Evolutionary conservation across 2,329 filamentous ascomycete genomes (phyloP), one percentile per base, ranked within the genome.

Genomic region (Diaporthe caulivora): DNA sequence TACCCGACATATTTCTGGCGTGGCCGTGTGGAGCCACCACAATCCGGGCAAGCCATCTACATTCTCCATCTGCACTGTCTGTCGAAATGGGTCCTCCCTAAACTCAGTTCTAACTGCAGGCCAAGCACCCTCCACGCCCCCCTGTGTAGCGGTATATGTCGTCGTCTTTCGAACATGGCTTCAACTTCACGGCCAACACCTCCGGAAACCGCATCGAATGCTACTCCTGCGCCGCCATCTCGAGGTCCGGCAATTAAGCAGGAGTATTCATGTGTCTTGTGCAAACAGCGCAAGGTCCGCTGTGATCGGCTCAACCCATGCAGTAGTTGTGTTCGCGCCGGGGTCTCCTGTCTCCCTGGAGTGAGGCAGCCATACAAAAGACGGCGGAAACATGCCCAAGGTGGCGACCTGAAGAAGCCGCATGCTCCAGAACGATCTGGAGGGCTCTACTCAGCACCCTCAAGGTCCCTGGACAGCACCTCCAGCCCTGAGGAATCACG

Each of bases 211-310:
- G 42, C 55, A 31, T 8, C 31, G 26, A 24, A 11, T 40, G 34
- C 67, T 13, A 53, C 69, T 44, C 15, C 71, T 47, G 9, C 58
- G 15, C 17, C 69, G 7, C 71, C 67, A 11, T 49, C 65, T 55
- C 65, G 60, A 44, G 18, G 26, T 6, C 51, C 73, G 13, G 71
- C 49, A 3, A 51, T 34, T 8, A 72, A 74, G 42, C 74, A 75
- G 47, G 74, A 76, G 24, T 84, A 87, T 53, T 84, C 88, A 0
- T 90, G 88, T 75, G 79, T 88, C 8, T 80, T 84, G 2, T 90
- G 88, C 76, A 87, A 89, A 76, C 86, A 86, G 75, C 84, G 86
- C 31, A 88, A 88, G 76, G 80, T 88, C 31, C 86, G 84, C 70
- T 88, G 87, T 77, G 83, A 86, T 69, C 83, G 85, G 62, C 81